Percentiles rank a stretch among this genome's conserved stretches.
phyloP scores from a whole-genome alignment of 805 yeast genomes.

The Candida takata region DNA sequence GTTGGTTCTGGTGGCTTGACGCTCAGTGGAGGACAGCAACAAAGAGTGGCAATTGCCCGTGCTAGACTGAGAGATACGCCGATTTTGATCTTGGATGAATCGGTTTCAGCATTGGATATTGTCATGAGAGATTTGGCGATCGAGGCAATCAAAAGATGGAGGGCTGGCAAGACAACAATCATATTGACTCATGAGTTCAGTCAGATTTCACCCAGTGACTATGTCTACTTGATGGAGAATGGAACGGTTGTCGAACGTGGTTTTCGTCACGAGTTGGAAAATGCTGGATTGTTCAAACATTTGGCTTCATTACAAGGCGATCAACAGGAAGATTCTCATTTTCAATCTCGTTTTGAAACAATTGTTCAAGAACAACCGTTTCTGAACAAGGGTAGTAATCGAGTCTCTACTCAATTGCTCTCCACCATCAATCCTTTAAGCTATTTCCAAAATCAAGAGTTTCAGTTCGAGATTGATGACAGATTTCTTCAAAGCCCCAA shows the following conservation, averaged over 20 bases:
- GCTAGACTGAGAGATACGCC: constrained; percentile 71
- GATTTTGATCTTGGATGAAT: constrained; percentile 77
- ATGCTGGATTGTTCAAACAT: constrained; percentile 13
- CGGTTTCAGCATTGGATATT: constrained; percentile 73
- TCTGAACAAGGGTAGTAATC: constrained; percentile 2
- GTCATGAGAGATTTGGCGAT: constrained; percentile 39
- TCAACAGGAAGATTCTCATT: neutral
- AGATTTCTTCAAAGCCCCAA: neutral
- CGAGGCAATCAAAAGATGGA: constrained; percentile 47
- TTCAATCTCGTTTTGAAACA: neutral
- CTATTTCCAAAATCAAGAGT: constrained; percentile 6
- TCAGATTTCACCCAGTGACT: constrained; percentile 51
- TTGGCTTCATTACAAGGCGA: constrained; percentile 15
- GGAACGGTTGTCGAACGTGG: constrained; percentile 51
- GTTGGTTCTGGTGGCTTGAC: constrained; percentile 40
- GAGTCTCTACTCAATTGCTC: constrained; percentile 15
- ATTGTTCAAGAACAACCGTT: constrained; percentile 1
- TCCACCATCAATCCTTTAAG: constrained; percentile 18
- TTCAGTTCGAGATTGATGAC: constrained; percentile 6
- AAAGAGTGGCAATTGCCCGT: constrained; percentile 77
- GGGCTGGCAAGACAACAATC: constrained; percentile 68
- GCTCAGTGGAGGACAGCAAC: constrained; percentile 90
- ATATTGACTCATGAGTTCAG: constrained; percentile 71
- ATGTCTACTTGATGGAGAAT: constrained; percentile 48
- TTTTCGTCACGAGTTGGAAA: constrained; percentile 26